Percentiles rank a stretch among this genome's conserved stretches.
phyloP scores from a whole-genome alignment of 108 stramenopile genomes.

The Asterionellopsis glacialis region DNA sequence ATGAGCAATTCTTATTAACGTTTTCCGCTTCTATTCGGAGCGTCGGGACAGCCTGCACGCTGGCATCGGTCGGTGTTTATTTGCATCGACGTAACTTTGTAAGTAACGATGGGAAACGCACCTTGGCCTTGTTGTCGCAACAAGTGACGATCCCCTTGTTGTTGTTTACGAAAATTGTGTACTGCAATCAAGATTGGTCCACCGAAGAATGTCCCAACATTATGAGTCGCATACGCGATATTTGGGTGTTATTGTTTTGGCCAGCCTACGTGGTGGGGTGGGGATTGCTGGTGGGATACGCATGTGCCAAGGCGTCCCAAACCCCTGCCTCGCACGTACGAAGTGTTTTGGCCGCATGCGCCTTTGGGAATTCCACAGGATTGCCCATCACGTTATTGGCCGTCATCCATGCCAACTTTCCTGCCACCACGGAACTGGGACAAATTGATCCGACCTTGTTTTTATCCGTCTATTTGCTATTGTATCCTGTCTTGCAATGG shows the following conservation, averaged over 20 bases:
- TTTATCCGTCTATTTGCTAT: constrained; percentile 41
- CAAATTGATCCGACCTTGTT: constrained; percentile 50
- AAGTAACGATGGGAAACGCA: constrained; percentile 31
- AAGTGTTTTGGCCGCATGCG: constrained; percentile 40
- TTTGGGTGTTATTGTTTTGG: constrained; percentile 77
- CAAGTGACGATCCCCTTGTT: constrained; percentile 84
- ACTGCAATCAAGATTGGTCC: constrained; percentile 70
- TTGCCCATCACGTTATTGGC: constrained; percentile 48
- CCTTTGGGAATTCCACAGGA: constrained; percentile 55
- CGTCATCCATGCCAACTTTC: constrained; percentile 45
- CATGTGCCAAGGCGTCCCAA: constrained; percentile 33
- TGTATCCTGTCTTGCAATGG: constrained; percentile 59
- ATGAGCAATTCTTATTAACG: background rate
- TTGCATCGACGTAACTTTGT: constrained; percentile 36
- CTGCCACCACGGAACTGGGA: constrained; percentile 37
- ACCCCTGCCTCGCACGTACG: constrained; percentile 28
- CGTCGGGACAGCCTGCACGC: constrained; percentile 43
- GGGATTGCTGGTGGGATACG: constrained; percentile 55
- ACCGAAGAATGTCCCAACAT: constrained; percentile 62
- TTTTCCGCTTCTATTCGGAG: constrained; percentile 1
- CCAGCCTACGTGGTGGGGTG: constrained; percentile 57
- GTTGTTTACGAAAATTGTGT: constrained; percentile 79
- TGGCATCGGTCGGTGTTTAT: constrained; percentile 43
- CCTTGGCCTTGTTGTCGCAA: constrained; percentile 60
- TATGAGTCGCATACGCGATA: constrained; percentile 42